A percentile compares a stretch with the other conserved stretches of the same genome.
phyloP scores from a whole-genome alignment of 805 yeast species.

The Saturnispora zaruensis region DNA sequence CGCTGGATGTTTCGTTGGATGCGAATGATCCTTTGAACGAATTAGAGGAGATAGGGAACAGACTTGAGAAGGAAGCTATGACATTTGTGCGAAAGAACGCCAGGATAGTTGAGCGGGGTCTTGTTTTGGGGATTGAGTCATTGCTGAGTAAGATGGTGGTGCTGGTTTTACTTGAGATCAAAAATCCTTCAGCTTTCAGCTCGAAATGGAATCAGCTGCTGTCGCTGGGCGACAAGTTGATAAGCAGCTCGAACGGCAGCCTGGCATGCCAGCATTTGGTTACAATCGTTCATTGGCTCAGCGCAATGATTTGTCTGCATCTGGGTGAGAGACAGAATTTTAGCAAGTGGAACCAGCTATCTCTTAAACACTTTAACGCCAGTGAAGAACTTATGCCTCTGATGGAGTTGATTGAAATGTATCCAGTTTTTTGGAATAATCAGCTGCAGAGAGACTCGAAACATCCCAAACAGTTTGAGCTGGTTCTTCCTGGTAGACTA shows the following conservation, averaged over 20 bases:
- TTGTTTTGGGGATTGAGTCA: neutral
- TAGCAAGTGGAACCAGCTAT: slow-evolving; percentile 1
- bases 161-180: neutral
- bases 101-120: neutral
- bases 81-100: neutral
- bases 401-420: slow-evolving; percentile 4
- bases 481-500: slow-evolving; percentile 6
- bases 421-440: slow-evolving; percentile 7
- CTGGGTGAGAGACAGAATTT: neutral
- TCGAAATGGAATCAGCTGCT: neutral
- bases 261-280: neutral
- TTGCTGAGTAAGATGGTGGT: slow-evolving; percentile 1
- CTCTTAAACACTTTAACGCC: neutral
- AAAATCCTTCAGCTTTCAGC: neutral
- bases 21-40: neutral
- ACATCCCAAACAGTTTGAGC: neutral
- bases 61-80: neutral
- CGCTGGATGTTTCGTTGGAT: neutral
- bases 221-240: slow-evolving; percentile 1
- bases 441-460: slow-evolving; percentile 3
- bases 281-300: slow-evolving; percentile 1
- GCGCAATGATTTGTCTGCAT: slow-evolving; percentile 1
- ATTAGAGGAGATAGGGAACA: neutral
- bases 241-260: neutral
- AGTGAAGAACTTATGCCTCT: neutral